Base-by-base conservation (phyloP, 1,284 basidiomycete species). In the Ustilago bromivora region DNA sequence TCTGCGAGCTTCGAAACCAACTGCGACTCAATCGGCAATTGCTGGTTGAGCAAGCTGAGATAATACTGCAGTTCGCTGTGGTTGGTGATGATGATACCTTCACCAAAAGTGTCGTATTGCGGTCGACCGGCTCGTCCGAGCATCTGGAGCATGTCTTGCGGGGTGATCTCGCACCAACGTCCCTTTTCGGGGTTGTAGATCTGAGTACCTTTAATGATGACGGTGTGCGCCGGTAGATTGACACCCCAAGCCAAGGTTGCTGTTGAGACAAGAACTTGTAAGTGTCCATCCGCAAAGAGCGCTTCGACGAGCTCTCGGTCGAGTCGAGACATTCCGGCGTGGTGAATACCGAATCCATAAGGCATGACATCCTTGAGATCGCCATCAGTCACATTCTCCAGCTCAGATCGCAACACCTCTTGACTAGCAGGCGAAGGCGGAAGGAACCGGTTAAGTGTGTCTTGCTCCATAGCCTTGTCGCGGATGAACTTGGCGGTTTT, bases 111-210 rank as follows among this genome's bases (percentile, higher is more conserved):
- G 87, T 99, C 97, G 88, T 93, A 98, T 86, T 99, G 96, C 11
- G 97, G 97, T 65, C 97, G 92, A 86, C 97, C 97, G 8, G 97
- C 97, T 85, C 96, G 92, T 60, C 97, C 97, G 6, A 99, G 92
- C 97, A 99, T 99, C 88, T 99, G 97, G 6, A 99, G 89, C 8
- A 98, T 95, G 83, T 99, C 97, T 87, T 99, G 96, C 0, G 94
- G 92, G 0, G 95, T 97, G 12, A 99, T 88, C 87, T 99, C 97
- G 9, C 93, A 92, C 97, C 96, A 99, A 9, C 94, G 92, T 28
- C 97, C 97, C 88, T 99, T 98, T 87, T 97, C 96, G 0, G 97
- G 97, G 86, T 98, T 98, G 89, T 99, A 99, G 75, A 99, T 96
- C 87, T 99, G 96, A 0, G 97, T 99, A 40, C 97, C 97, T 87